Base-by-base conservation (phyloP, 352 stramenopile genomes). In the Globisporangium emineosum region DNA sequence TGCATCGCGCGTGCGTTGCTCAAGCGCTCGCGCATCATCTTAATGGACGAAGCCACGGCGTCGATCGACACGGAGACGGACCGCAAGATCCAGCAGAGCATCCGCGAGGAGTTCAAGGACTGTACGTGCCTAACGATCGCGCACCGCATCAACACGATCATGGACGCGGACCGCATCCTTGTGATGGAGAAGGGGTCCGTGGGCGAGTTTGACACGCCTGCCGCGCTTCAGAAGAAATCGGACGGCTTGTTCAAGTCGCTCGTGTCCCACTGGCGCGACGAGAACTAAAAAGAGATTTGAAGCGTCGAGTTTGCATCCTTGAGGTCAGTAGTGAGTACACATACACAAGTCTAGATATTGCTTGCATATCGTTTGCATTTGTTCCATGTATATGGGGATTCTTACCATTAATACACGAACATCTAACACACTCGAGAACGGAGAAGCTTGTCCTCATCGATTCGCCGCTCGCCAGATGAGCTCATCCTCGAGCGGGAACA, bases 1-100 rank as follows among this genome's bases (percentile, higher is more conserved):
- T 98, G 94, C 65, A 91, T 99, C 60, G 97, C 91, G 49, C 80
- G 97, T 51, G 97, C 97, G 17, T 70, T 99, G 53, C 76, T 99
- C 3, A 87, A 89, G 40, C 83, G 95, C 27, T 95, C 91, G 54
- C 68, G 72, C 13, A 96, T 99, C 35, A 86, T 99, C 37, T 71
- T 99, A 2, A 98, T 99, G 85, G 98, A 99, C 65, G 98, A 99
- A 75, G 97, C 97, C 2, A 99, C 97, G 9, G 91, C 91, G 15
- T 94, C 87, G 9, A 96, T 97, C 50, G 91, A 97, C 63, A 81
- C 72, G 9, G 85, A 93, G 60, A 96, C 86, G 3, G 94, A 99
- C 74, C 75, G 81, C 52, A 92, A 94, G 63, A 97, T 98, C 61
- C 88, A 96, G 71, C 72, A 76, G 23, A 97, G 87, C 27, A 98